Percentiles rank a stretch among this genome's conserved stretches.
phyloP scores from a whole-genome alignment of 2,329 filamentous ascomycete species.

The Aspergillus pseudoterreus region DNA sequence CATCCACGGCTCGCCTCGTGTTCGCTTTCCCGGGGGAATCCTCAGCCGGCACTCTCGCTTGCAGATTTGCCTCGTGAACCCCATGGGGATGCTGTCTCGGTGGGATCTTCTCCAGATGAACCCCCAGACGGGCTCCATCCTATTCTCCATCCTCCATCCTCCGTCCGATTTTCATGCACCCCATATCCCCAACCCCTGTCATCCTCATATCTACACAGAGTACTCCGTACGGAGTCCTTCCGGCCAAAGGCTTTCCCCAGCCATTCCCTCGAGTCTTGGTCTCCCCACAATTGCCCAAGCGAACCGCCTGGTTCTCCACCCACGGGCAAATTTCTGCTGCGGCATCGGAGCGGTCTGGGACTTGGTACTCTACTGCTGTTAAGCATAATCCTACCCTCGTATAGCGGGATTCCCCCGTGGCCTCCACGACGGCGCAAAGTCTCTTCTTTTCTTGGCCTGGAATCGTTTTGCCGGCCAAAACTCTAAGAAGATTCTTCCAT shows the following conservation, averaged over 20 bases:
- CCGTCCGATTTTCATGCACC: too few species aligned
- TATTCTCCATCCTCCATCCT: not conserved
- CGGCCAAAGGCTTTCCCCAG: constrained; percentile 27
- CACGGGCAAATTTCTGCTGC: too few species aligned
- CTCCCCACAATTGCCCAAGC: too few species aligned
- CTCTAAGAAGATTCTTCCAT: not conserved
- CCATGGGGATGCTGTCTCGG: constrained; percentile 5
- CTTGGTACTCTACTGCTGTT: too few species aligned
- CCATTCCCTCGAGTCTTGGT: not conserved
- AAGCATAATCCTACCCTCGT: too few species aligned
- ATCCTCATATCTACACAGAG: not conserved
- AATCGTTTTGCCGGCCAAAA: not conserved
- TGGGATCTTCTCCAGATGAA: too few species aligned
- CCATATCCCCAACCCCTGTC: not conserved
- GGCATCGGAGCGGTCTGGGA: too few species aligned
- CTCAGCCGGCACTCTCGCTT: too few species aligned
- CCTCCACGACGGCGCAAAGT: not conserved
- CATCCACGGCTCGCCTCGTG: too few species aligned
- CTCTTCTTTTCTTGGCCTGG: not conserved
- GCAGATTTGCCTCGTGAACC: not conserved
- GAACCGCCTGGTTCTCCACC: not conserved
- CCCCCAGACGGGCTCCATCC: too few species aligned
- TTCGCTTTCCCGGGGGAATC: too few species aligned
- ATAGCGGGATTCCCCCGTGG: too few species aligned
- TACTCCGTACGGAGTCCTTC: not conserved